Conservation (phyloP, 331 rosid genomes). For the Cydonia oblonga region DNA sequence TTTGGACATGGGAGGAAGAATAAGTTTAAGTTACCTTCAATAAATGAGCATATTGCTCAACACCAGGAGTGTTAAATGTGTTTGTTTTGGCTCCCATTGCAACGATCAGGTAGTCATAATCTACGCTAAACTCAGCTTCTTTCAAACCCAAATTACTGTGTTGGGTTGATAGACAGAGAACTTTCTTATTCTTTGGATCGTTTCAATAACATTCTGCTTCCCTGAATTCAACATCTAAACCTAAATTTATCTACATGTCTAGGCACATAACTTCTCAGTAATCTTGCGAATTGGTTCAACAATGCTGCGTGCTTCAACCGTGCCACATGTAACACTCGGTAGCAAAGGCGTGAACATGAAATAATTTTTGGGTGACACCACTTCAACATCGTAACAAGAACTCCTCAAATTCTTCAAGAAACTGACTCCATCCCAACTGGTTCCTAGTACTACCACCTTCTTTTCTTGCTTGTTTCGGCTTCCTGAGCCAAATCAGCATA, state of each 20-base stretch:
- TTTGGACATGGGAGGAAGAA: not conserved
- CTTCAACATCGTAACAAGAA: conserved; percentile 22
- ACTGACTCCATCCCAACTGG: conserved; percentile 34
- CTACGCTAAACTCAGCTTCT: conserved; percentile 19
- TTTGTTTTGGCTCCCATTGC: conserved; percentile 32
- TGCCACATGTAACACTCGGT: conserved; percentile 30
- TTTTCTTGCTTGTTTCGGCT: not conserved
- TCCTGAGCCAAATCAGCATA: conserved; percentile 17
- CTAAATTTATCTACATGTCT: too few species aligned
- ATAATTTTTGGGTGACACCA: conserved; percentile 28
- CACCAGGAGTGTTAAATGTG: conserved; percentile 31
- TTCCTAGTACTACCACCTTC: conserved; percentile 30
- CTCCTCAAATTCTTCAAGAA: conserved; percentile 25
- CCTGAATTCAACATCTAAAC: conserved; percentile 14
- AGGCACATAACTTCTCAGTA: conserved; percentile 11
- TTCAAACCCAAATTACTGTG: conserved; percentile 12
- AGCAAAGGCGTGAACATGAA: conserved; percentile 31
- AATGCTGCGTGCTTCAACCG: conserved; percentile 22
- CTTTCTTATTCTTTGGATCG: conserved; percentile 13
- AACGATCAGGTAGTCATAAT: conserved; percentile 26
- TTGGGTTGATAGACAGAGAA: conserved; percentile 19
- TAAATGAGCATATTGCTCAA: conserved; percentile 25
- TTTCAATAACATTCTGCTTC: conserved; percentile 27
- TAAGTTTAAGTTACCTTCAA: conserved; percentile 11
- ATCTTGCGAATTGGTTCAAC: conserved; percentile 25